Evolutionary conservation across 2,329 filamentous ascomycete genomes (phyloP).

Genomic region (Xylaria sp.): DNA sequence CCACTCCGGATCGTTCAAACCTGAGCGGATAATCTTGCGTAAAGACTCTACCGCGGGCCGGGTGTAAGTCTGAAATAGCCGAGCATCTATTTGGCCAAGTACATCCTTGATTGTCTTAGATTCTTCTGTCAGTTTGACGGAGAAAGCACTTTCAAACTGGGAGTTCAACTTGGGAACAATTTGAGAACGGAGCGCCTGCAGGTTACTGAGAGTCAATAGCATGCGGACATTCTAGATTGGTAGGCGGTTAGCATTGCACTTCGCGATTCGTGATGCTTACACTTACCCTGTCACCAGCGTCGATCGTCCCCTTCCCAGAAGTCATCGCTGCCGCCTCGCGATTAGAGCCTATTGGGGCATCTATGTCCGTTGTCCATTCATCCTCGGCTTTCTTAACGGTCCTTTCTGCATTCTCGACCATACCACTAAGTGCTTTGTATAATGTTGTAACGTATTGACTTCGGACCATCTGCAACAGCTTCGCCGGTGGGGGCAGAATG

Average conservation of each 20-base stretch:
- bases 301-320: slow-evolving; percentile 60
- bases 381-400: slow-evolving; percentile 72
- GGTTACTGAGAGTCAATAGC: slow-evolving; percentile 92
- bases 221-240: slow-evolving; percentile 81
- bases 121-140: slow-evolving; percentile 93
- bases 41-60: slow-evolving; percentile 77
- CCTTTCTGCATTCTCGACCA: slow-evolving; percentile 95
- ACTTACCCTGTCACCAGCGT: slow-evolving; percentile 68
- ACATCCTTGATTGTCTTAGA: slow-evolving; percentile 92
- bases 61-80: slow-evolving; percentile 93
- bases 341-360: slow-evolving; percentile 52
- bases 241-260: slow-evolving; percentile 44
- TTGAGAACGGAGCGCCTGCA: slow-evolving; percentile 82
- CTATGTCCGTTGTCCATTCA: slow-evolving; percentile 65
- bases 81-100: slow-evolving; percentile 87
- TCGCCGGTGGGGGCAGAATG: slow-evolving; percentile 84
- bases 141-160: slow-evolving; percentile 93
- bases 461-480: slow-evolving; percentile 89
- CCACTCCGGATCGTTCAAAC: slow-evolving; percentile 79
- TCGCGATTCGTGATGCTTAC: neutral
- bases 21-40: slow-evolving; percentile 74
- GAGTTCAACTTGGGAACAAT: slow-evolving; percentile 89
- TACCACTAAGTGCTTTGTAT: slow-evolving; percentile 92
- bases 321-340: slow-evolving; percentile 51
- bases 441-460: slow-evolving; percentile 93